Evolutionary conservation across 2,329 filamentous ascomycete species (phyloP), one percentile per base, ranked within the genome.

Genomic region (Fusarium vanettenii): DNA sequence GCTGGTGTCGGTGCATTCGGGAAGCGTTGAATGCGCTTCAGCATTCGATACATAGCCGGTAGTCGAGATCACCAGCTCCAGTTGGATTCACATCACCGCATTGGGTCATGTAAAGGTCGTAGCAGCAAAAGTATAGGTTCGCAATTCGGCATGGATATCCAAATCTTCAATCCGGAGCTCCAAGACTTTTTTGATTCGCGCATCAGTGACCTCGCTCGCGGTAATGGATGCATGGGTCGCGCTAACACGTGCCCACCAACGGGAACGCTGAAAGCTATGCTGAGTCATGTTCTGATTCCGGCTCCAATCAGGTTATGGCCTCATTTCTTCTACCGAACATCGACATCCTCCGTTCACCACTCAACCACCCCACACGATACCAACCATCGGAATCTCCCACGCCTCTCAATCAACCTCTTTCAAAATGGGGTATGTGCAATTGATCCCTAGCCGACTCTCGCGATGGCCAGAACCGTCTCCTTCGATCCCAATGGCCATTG

Each of bases 401-500:
- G 66, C 64, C 76, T 76, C 70, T 76, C 67, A 69, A 72, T 73
- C 69, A 75, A 69, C 77, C 76, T 76, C 48, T 73, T 73, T 78
- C 81, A 86, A 81, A 74, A 86, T 86, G 85, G 81, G 81, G 85
- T 86, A 82, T 74, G 84, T 76, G 48, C 64, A 79, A 78, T 79
- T 78, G 74, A 75, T 56, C 33, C 43, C 56, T 39, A 41, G n/a
- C 25, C 59, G 41, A 60, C n/a, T 45, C 59, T 64, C 13, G 56
- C 71, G 72, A 73, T 72, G 52, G 20, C 64, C 29, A 27, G 22
- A 64, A 33, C 35, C 63, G 31, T 66, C 60, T 41, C 22, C 25
- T 31, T 29, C 74, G 76, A 78, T 74, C 65, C 52, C 79, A 80
- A 80, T 81, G 75, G 77, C 73, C 60, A 66, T 68, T 63, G 18